Percentiles rank a stretch among this genome's conserved stretches.
phyloP scores from a whole-genome alignment of 2,329 filamentous ascomycete species.

The Chrysosporium queenslandicum region DNA sequence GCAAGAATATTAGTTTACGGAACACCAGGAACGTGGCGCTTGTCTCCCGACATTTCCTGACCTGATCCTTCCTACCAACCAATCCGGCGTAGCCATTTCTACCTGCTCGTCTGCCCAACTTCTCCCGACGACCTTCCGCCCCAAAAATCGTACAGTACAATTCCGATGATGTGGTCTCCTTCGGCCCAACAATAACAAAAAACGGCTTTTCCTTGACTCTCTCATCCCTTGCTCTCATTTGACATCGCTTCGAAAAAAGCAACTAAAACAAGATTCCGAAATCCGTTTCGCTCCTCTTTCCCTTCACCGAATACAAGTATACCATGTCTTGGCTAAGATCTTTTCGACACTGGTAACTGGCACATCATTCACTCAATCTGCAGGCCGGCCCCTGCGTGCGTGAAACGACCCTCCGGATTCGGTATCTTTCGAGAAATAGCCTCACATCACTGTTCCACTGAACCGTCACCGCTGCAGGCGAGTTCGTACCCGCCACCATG shows the following conservation, averaged over 20 bases:
- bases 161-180: conserved; percentile 9
- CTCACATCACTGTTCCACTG: neutral
- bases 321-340: neutral
- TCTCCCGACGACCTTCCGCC: neutral
- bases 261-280: neutral
- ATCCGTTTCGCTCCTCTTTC: neutral
- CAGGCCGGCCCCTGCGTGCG: conserved; percentile 10
- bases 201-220: neutral
- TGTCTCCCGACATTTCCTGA: neutral
- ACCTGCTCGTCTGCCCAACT: conserved; percentile 10
- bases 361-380: conserved; percentile 1
- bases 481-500: conserved; percentile 8
- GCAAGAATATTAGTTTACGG: conserved; percentile 2
- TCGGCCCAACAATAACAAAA: conserved; percentile 4
- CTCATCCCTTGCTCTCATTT: neutral
- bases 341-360: conserved; percentile 2
- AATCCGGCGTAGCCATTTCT: neutral
- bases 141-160: neutral
- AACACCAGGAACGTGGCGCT: conserved; percentile 14
- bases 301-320: neutral
- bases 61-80: neutral
- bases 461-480: neutral
- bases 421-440: neutral
- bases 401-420: conserved; percentile 8
- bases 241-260: neutral